Base-by-base conservation (phyloP, 768 basidiomycete genomes). In the Lentinula detonsa region DNA sequence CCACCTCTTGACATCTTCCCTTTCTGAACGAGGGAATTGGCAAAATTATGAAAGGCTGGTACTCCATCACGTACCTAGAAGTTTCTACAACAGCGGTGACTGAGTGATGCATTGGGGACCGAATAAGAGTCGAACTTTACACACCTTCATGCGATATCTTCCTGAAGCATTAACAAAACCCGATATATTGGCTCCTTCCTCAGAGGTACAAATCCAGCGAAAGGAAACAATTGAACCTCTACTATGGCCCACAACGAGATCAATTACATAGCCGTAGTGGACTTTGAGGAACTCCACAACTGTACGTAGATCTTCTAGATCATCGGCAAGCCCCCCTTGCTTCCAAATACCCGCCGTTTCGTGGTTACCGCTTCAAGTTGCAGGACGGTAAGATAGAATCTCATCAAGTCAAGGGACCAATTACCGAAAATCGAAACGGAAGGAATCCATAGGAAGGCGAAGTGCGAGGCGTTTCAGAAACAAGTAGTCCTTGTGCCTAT, bases 341-440 rank as follows among this genome's bases (percentile, higher is more conserved):
- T 74, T 78, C 86, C 85, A 89, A 15, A 72, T 71, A 21, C 91
- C 91, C 13, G 81, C 78, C 4, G 86, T 87, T 74, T 93, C 91
- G 69, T 90, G 85, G 72, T 85, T 88, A 18, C 90, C 91, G 54
- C 91, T 92, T 62, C 5, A 45, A 46, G 8, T 28, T 28, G 28
- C 28, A 13, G 37, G 21, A 34, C 16, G 61, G 23, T 54, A 23
- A 51, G 23, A 18, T 23, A 28, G 16, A 35, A 45, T 46, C 10
- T 34, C 40, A 15, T 39, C 34, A 39, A 50, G 31, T 42, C 37
- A 16, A 33, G 15, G 39, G 39, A 15, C 15, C 31, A 34, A 82
- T 60, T 67, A 91, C 90, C 90, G 83, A 73, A 94, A 94, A 71
- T 94, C 91, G 67, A 94, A 92, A 35, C 91, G 82, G 70, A 93